Evolutionary conservation across 2,329 filamentous ascomycete genomes (phyloP), one percentile per base, ranked within the genome.

Genomic region (Fonsecaea nubica): DNA sequence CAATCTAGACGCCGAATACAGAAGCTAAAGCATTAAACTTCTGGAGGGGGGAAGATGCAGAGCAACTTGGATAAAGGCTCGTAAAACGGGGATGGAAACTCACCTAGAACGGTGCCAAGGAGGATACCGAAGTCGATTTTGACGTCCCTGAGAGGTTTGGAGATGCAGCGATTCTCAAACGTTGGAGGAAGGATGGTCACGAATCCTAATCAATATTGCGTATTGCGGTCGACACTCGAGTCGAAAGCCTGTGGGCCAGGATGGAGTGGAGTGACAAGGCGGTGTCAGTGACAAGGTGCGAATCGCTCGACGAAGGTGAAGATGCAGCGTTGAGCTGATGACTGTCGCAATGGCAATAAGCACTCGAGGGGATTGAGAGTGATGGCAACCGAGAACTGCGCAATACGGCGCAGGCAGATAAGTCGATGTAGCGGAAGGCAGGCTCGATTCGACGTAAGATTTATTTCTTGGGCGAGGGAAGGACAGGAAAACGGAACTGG

Each of bases 401-500:
- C 33, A 61, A 61, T 53, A 53, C 5, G 45, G 48, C 38, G 35
- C 33, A 61, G 45, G 45, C 45, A 61, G 13, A 30, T 48, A 40
- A 61, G 58, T 54, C 48, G 58, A 50, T 18, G 45, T 50, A 25
- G 45, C 45, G 45, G 45, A 15, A 60, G 55, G 66, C 66, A 68
- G 63, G 62, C 63, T 63, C 60, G 63, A 58, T 50, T 38, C 58
- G 67, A 66, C 57, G 58, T 66, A 66, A 69, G 67, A 68, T 53
- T 62, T 50, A 50, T 50, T 50, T 52, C 42, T 38, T 61, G 60
- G 62, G 68, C 42, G 61, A 68, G 68, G 67, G 68, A 69, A 69
- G 58, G 65, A 72, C 62, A 67, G 66, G 64, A 69, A 45, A 70
- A 63, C 64, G 68, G 68, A 69, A 63, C 15, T 67, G 53, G 64